These are phyloP conservation scores for Phytophthora litchii DNA, from an alignment of 352 stramenopile genomes.

Conservation along the genomic window DNA sequence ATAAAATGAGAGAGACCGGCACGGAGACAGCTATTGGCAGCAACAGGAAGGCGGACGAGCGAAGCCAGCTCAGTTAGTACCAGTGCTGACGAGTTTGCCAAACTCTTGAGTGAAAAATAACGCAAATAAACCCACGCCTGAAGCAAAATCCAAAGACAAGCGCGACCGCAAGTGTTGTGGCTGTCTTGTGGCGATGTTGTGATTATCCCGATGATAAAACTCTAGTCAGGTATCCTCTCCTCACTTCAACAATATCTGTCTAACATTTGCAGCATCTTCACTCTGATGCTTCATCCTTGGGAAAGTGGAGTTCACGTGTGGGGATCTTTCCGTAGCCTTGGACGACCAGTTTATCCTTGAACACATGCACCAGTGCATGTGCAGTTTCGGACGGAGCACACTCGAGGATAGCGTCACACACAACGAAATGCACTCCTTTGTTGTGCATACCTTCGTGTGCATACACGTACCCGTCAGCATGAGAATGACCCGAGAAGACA, in stretches of 20 bases:
- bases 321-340: slow-evolving; percentile 68
- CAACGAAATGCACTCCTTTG: slow-evolving; percentile 69
- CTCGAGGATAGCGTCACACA: slow-evolving; percentile 75
- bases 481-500: slow-evolving; percentile 77
- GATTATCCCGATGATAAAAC: slow-evolving; percentile 4
- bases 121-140: slow-evolving; percentile 25
- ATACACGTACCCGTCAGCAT: slow-evolving; percentile 60
- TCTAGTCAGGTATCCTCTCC: neutral
- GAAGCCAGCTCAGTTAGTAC: slow-evolving; percentile 8
- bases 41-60: slow-evolving; percentile 11
- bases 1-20: slow-evolving; percentile 14
- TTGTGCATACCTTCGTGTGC: slow-evolving; percentile 38
- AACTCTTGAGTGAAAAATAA: slow-evolving; percentile 29
- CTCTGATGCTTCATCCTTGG: slow-evolving; percentile 1
- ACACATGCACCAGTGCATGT: slow-evolving; percentile 68
- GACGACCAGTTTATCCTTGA: slow-evolving; percentile 54
- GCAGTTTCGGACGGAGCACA: slow-evolving; percentile 60
- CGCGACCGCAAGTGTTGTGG: slow-evolving; percentile 23
- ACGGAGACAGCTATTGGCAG: slow-evolving; percentile 8
- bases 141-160: slow-evolving; percentile 34
- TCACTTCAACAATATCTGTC: slow-evolving; percentile 14
- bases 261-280: neutral
- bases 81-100: slow-evolving; percentile 12
- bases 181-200: slow-evolving; percentile 10
- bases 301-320: slow-evolving; percentile 56